Percentiles rank a stretch among this genome's conserved stretches.
phyloP scores from a whole-genome alignment of 2,329 filamentous ascomycete genomes.

The Alternaria sp. region DNA sequence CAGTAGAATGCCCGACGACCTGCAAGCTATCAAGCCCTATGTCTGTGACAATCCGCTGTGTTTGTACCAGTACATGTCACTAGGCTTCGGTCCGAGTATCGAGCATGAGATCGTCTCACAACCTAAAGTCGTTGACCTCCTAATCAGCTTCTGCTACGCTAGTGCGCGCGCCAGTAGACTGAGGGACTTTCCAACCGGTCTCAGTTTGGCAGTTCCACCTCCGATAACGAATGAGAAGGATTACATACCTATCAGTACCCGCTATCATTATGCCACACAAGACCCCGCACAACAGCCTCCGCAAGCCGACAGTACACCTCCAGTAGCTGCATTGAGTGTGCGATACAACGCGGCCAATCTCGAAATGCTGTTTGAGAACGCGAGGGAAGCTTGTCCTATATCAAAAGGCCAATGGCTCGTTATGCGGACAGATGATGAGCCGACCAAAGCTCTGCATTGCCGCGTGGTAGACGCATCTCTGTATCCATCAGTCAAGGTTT shows the following conservation, averaged over 20 bases:
- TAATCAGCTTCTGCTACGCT: slow-evolving; percentile 80
- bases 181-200: slow-evolving; percentile 63
- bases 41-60: slow-evolving; percentile 80
- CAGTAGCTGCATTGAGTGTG: slow-evolving; percentile 12
- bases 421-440: slow-evolving; percentile 34
- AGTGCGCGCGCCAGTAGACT: slow-evolving; percentile 57
- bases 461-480: slow-evolving; percentile 56
- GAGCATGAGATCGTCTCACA: slow-evolving; percentile 83
- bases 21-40: slow-evolving; percentile 74
- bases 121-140: slow-evolving; percentile 82
- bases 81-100: slow-evolving; percentile 85
- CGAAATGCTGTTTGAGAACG: slow-evolving; percentile 54
- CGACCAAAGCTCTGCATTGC: slow-evolving; percentile 53
- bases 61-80: slow-evolving; percentile 83
- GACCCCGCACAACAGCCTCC: not conserved
- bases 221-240: slow-evolving; percentile 22
- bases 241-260: slow-evolving; percentile 5
- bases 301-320: not conserved
- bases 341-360: slow-evolving; percentile 46
- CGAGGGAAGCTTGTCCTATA: slow-evolving; percentile 43
- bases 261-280: not conserved
- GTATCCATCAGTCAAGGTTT: slow-evolving; percentile 52
- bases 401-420: slow-evolving; percentile 62
- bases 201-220: slow-evolving; percentile 61
- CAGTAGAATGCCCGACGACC: slow-evolving; percentile 66